phyloP scores from a whole-genome alignment of 2,329 filamentous ascomycete genomes.

The Colletotrichum graminicola region DNA sequence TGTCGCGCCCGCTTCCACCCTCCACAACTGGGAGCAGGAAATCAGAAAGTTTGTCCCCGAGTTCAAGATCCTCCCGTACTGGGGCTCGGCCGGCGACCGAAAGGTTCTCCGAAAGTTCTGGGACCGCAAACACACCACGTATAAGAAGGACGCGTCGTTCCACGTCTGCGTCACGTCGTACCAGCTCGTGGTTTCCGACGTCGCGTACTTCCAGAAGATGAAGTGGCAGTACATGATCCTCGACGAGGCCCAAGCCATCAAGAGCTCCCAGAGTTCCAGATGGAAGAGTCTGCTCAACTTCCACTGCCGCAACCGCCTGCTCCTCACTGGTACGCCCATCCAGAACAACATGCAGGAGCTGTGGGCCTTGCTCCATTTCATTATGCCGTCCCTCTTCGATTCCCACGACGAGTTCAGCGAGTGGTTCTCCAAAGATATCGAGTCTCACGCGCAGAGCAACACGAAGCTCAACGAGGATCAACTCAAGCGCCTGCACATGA shows the following conservation, averaged over 20 bases:
- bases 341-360: constrained; percentile 99
- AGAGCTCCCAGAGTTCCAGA: constrained; percentile 93
- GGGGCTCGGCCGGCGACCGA: constrained; percentile 93
- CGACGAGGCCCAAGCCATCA: constrained; percentile 98
- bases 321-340: constrained; percentile 96
- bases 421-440: constrained; percentile 96
- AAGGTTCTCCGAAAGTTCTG: constrained; percentile 98
- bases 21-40: constrained; percentile 99
- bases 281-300: constrained; percentile 97
- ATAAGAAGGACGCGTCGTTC: constrained; percentile 92
- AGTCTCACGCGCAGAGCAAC: constrained; percentile 98
- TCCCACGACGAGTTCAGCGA: constrained; percentile 93
- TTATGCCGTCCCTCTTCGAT: constrained; percentile 99
- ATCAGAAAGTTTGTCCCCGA: constrained; percentile 94
- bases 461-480: constrained; percentile 99
- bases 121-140: constrained; percentile 97
- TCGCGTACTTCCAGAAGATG: constrained; percentile 98
- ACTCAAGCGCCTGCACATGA: constrained; percentile 97
- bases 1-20: constrained; percentile 92
- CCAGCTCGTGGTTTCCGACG: constrained; percentile 95
- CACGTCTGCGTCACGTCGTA: constrained; percentile 98
- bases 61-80: constrained; percentile 96
- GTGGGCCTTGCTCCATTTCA: constrained; percentile 98
- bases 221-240: constrained; percentile 99
- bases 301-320: constrained; percentile 92